A percentile compares a stretch with the other conserved stretches of the same genome.
Evolutionary conservation across 2,329 filamentous ascomycete species (phyloP).

Genomic region (Paracamarosporium sp.): DNA sequence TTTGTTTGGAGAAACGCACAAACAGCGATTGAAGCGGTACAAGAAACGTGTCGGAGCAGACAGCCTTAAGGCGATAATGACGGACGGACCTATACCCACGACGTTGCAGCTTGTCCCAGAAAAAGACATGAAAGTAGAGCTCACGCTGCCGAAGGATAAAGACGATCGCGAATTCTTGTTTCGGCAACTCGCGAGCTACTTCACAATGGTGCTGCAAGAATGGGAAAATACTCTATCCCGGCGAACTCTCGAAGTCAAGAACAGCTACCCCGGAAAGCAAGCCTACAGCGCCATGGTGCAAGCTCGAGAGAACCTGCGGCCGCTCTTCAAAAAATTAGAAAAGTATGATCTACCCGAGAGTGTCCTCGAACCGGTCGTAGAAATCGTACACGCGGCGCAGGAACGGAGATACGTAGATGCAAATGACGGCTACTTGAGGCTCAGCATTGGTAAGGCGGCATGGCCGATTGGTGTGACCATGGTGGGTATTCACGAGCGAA

Average conservation of each 20-base stretch:
- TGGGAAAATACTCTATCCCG: slow-evolving; percentile 79
- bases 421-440: slow-evolving; percentile 89
- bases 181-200: slow-evolving; percentile 91
- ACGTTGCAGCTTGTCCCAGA: slow-evolving; percentile 80
- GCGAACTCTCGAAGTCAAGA: slow-evolving; percentile 64
- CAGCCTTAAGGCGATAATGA: slow-evolving; percentile 57
- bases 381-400: slow-evolving; percentile 91
- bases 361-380: slow-evolving; percentile 81
- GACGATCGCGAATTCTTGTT: slow-evolving; percentile 75
- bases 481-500: slow-evolving; percentile 99
- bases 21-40: slow-evolving; percentile 73
- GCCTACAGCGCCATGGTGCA: slow-evolving; percentile 87
- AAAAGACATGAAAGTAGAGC: slow-evolving; percentile 81
- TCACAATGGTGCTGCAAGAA: slow-evolving; percentile 91
- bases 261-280: slow-evolving; percentile 79
- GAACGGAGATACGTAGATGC: slow-evolving; percentile 92
- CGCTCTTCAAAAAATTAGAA: slow-evolving; percentile 90
- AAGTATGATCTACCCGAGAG: slow-evolving; percentile 78
- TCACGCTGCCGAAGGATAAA: slow-evolving; percentile 67
- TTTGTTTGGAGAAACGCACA: slow-evolving; percentile 83
- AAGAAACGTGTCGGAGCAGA: slow-evolving; percentile 62
- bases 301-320: slow-evolving; percentile 85
- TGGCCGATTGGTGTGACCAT: slow-evolving; percentile 99
- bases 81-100: slow-evolving; percentile 84
- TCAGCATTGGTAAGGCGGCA: slow-evolving; percentile 95